Conservation (phyloP, 257 asterid species). For the Solanum dulcamara region DNA sequence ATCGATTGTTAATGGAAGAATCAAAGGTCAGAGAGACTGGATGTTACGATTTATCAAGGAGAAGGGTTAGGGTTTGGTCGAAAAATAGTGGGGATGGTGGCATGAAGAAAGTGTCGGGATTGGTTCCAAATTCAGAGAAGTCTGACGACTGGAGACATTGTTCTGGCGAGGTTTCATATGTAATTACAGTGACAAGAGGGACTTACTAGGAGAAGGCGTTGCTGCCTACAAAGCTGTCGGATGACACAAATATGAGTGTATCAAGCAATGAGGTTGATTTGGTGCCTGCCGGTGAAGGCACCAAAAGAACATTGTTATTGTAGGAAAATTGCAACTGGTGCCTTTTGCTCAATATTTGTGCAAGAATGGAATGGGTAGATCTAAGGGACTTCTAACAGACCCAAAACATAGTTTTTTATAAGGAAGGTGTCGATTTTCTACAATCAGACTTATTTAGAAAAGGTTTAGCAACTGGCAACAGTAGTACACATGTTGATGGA, state of each 20-base stretch:
- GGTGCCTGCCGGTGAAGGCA: neutral
- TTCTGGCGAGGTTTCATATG: neutral
- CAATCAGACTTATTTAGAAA: neutral
- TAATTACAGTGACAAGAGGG: neutral
- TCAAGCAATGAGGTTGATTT: neutral
- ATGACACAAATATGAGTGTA: neutral
- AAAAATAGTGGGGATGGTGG: neutral
- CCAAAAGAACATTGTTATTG: neutral
- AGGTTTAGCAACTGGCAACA: neutral
- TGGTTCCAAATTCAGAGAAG: neutral
- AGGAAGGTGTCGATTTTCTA: neutral
- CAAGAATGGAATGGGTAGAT: neutral
- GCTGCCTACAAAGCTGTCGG: neutral
- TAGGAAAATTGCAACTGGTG: neutral
- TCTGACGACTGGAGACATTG: neutral
- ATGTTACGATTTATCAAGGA: neutral
- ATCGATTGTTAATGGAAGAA: neutral
- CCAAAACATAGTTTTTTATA: neutral
- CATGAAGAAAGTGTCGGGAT: neutral
- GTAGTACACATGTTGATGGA: neutral
- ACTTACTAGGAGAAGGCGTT: neutral
- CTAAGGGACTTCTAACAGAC: neutral
- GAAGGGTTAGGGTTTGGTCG: neutral
- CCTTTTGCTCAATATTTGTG: neutral
- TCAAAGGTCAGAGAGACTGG: neutral